Conservation (phyloP, 805 yeast species). For the Wickerhamiella dianesei region DNA sequence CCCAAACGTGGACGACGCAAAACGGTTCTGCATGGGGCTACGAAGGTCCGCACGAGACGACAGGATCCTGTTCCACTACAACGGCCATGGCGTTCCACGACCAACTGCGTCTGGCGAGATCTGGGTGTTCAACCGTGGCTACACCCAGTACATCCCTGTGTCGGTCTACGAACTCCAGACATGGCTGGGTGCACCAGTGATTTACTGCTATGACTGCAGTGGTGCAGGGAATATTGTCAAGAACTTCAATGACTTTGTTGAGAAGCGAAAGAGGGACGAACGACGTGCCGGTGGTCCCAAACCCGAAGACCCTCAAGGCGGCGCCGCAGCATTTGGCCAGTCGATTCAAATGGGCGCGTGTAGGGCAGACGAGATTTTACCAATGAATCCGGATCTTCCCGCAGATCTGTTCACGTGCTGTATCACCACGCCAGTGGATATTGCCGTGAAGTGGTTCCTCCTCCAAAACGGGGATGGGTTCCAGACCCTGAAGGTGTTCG, state of each 20-base stretch:
- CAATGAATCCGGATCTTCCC: constrained; percentile 88
- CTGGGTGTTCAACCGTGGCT: constrained; percentile 96
- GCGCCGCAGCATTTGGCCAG: constrained; percentile 59
- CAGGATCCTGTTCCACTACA: constrained; percentile 83
- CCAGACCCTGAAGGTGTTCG: constrained; percentile 26
- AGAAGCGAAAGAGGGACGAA: constrained; percentile 56
- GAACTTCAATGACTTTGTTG: constrained; percentile 80
- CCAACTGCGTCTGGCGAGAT: constrained; percentile 94
- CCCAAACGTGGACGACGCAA: constrained; percentile 91
- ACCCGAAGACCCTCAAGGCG: constrained; percentile 36
- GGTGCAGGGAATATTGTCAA: constrained; percentile 87
- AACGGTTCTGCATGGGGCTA: constrained; percentile 76
- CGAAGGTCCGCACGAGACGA: constrained; percentile 89
- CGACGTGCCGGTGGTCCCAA: constrained; percentile 32
- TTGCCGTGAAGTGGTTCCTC: constrained; percentile 81
- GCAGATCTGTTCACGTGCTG: constrained; percentile 95
- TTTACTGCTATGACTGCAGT: constrained; percentile 87
- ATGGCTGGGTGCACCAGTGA: constrained; percentile 97
- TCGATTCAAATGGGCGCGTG: constrained; percentile 94
- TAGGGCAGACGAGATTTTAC: constrained; percentile 66
- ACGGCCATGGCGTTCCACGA: constrained; percentile 97
- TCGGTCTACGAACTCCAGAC: constrained; percentile 89
- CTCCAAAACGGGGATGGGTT: constrained; percentile 50
- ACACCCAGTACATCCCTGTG: constrained; percentile 94
- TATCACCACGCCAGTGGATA: constrained; percentile 88